A percentile compares a stretch with the other conserved stretches of the same genome.
Conservation (phyloP, 306 rosid genomes). For the Vicia faba region DNA sequence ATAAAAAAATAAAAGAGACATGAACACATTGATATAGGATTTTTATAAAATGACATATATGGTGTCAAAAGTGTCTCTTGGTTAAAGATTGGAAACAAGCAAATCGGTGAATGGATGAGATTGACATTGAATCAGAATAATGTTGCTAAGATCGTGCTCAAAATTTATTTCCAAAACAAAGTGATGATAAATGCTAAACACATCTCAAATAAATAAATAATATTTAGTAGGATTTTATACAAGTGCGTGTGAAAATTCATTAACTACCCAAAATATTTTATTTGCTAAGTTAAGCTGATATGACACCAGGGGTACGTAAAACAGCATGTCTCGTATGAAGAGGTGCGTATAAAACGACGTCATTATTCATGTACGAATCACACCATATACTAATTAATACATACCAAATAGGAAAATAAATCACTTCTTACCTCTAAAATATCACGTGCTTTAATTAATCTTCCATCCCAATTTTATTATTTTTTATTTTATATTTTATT, state of each 20-base stretch:
- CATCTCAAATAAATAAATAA: background rate
- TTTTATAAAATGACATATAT: too few species aligned
- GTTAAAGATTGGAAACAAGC: too few species aligned
- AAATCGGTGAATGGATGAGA: background rate
- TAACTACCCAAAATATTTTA: background rate
- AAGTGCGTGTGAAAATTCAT: conserved; percentile 24
- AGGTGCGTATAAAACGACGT: background rate
- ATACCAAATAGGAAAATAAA: background rate
- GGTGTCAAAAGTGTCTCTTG: too few species aligned
- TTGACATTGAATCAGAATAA: background rate
- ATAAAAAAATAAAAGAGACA: too few species aligned
- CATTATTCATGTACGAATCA: background rate
- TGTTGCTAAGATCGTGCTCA: conserved; percentile 11
- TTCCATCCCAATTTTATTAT: background rate
- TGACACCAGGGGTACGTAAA: background rate
- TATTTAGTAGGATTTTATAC: background rate
- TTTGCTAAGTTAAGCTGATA: background rate
- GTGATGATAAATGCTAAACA: conserved; percentile 7
- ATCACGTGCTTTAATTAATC: conserved; percentile 70
- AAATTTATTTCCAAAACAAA: background rate
- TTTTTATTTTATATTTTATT: background rate
- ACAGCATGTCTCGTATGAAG: background rate
- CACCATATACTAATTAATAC: background rate
- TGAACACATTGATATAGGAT: too few species aligned
- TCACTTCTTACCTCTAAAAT: conserved; percentile 33